These are phyloP conservation scores for Stagonosporopsis chrysanthemi DNA, from an alignment of 2,329 filamentous ascomycete genomes.

Conservation along the genomic window DNA sequence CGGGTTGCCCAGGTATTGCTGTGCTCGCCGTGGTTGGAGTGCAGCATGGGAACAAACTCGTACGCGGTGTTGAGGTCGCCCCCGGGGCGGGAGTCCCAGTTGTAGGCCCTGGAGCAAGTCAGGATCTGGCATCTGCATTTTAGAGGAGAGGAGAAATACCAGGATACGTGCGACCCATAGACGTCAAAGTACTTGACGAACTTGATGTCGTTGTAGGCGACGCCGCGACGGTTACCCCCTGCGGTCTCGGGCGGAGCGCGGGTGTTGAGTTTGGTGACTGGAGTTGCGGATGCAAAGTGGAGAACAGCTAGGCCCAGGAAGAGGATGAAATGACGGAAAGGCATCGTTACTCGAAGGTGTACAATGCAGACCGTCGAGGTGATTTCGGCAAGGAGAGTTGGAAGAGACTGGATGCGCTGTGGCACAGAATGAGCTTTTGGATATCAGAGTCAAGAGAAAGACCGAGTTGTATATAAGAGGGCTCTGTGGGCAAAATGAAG, in stretches of 20 bases:
- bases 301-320: background rate
- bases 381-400: background rate
- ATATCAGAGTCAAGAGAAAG: background rate
- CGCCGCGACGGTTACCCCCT: slow-evolving; percentile 58
- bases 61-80: slow-evolving; percentile 46
- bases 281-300: background rate
- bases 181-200: slow-evolving; percentile 60
- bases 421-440: background rate
- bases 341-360: background rate
- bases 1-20: slow-evolving; percentile 29
- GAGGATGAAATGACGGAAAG: background rate
- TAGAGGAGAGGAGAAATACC: slow-evolving; percentile 46
- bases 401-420: background rate
- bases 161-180: slow-evolving; percentile 55
- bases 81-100: slow-evolving; percentile 65
- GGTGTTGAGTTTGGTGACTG: background rate
- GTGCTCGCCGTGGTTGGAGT: slow-evolving; percentile 21
- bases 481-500: background rate
- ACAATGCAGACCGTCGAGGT: background rate
- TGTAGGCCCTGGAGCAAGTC: slow-evolving; percentile 58
- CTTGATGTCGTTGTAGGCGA: slow-evolving; percentile 68
- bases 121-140: no score
- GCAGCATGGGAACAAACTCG: slow-evolving; percentile 67
- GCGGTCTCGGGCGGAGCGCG: slow-evolving; percentile 48
- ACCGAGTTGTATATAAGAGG: no score